phyloP scores from a whole-genome alignment of 768 basidiomycete genomes.

The Mycena filopes region DNA sequence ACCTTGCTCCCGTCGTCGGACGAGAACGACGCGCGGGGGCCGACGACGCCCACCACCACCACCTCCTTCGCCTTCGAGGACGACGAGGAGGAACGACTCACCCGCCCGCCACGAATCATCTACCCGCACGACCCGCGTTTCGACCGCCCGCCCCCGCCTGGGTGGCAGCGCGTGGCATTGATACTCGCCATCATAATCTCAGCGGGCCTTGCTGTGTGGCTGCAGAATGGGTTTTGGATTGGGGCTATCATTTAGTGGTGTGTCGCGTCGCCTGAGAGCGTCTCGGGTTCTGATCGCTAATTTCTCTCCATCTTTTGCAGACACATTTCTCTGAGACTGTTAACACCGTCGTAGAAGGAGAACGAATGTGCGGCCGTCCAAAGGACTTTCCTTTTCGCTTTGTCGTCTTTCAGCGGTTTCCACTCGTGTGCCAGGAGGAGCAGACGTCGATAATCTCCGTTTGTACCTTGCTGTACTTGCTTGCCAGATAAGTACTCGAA shows the following conservation, averaged over 20 bases:
- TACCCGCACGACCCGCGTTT: conserved; percentile 33
- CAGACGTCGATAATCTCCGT: too few relatives aligned
- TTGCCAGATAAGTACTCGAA: too few relatives aligned
- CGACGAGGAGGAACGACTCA: conserved; percentile 34
- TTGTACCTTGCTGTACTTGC: too few relatives aligned
- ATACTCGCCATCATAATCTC: conserved; percentile 21
- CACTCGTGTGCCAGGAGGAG: too few relatives aligned
- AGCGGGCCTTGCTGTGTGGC: conserved; percentile 19
- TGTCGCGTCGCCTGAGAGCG: too few relatives aligned
- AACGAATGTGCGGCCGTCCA: too few relatives aligned
- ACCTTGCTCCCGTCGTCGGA: conserved; percentile 18
- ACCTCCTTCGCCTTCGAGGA: conserved; percentile 20
- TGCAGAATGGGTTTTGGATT: conserved; percentile 31
- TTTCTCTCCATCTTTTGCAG: too few relatives aligned
- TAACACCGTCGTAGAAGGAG: too few relatives aligned
- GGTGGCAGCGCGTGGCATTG: conserved; percentile 31
- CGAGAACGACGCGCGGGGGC: background rate
- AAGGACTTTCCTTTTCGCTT: too few relatives aligned
- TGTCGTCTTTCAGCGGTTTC: too few relatives aligned
- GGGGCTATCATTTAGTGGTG: conserved; percentile 7
- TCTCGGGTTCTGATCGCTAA: too few relatives aligned
- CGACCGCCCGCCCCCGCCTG: conserved; percentile 22
- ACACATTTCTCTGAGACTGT: too few relatives aligned
- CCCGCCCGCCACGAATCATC: conserved; percentile 11
- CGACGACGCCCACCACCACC: background rate